Evolutionary conservation across 1,139 yeast species (phyloP).

Genomic region (Yamadazyma membranifaciens): DNA sequence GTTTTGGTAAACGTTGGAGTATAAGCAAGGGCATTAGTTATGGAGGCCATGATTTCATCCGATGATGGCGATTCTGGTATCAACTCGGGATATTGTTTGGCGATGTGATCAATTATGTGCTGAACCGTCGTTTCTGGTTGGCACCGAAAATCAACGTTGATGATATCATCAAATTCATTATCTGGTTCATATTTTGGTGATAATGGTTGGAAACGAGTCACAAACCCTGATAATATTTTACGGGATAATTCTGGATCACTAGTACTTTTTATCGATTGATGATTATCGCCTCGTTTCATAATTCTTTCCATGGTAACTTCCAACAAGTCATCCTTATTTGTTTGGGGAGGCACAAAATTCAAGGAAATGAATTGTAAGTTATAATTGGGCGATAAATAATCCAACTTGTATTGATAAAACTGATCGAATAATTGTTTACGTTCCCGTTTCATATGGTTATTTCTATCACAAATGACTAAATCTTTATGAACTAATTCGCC

Average conservation of each 20-base stretch:
- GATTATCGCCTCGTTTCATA: conserved; percentile 76
- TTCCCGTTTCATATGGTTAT: conserved; percentile 73
- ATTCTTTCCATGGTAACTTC: conserved; percentile 61
- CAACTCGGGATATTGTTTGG: conserved; percentile 45
- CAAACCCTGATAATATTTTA: conserved; percentile 70
- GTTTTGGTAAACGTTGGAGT: conserved; percentile 50
- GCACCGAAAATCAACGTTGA: conserved; percentile 48
- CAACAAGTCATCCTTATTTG: conserved; percentile 35
- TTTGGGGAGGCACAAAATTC: conserved; percentile 49
- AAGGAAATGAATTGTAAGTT: conserved; percentile 58
- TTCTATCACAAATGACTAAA: conserved; percentile 77
- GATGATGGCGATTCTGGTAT: conserved; percentile 41
- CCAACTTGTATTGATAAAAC: conserved; percentile 39
- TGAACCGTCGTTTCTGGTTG: conserved; percentile 53
- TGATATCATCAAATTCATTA: conserved; percentile 58
- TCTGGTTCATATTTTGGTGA: conserved; percentile 56
- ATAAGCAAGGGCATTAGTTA: conserved; percentile 48
- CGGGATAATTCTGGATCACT: conserved; percentile 46
- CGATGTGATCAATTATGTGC: conserved; percentile 30
- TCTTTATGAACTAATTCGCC: conserved; percentile 29
- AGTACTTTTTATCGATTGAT: conserved; percentile 71
- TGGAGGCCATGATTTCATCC: conserved; percentile 39
- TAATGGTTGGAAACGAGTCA: conserved; percentile 66
- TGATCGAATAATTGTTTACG: conserved; percentile 65
- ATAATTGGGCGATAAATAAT: conserved; percentile 28